A percentile compares a stretch with the other conserved stretches of the same genome.
Evolutionary conservation across 1,284 basidiomycete species (phyloP).

Genomic region (Jaminaea rosea): DNA sequence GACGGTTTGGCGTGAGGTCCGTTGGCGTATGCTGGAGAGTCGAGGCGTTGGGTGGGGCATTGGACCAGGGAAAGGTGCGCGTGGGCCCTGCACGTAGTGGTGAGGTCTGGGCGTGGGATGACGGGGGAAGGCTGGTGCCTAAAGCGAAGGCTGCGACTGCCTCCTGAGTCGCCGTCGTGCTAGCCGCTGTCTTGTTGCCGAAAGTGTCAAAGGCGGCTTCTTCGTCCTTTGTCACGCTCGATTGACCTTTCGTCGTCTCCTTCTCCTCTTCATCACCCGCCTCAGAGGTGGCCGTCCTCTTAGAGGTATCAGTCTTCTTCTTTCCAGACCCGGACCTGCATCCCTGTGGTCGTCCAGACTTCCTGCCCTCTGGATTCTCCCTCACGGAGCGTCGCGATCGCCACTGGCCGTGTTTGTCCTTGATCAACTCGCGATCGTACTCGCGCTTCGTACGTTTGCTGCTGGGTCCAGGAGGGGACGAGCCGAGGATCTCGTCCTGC

Average conservation of each 20-base stretch:
- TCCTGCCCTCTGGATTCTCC: conserved; percentile 24
- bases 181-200: conserved; percentile 1
- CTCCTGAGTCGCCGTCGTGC: conserved; percentile 1
- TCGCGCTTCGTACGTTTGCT: no score
- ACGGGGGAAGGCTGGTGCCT: neutral
- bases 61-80: neutral
- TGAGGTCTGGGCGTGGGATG: neutral
- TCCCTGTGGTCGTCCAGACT: conserved; percentile 24
- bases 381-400: conserved; percentile 26
- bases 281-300: neutral
- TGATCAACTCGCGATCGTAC: conserved; percentile 9
- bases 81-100: neutral
- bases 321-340: conserved; percentile 8
- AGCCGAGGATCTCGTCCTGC: neutral
- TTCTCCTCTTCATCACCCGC: neutral
- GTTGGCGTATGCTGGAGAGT: neutral
- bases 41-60: conserved; percentile 6
- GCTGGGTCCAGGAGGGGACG: neutral
- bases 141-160: neutral
- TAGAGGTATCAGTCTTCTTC: neutral
- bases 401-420: conserved; percentile 24
- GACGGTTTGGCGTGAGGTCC: conserved; percentile 13
- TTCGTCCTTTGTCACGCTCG: conserved; percentile 1
- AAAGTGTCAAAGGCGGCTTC: conserved; percentile 1
- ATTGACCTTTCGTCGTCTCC: neutral